phyloP scores from a whole-genome alignment of 2,329 filamentous ascomycete species.

The Pestalotiopsis sp. region DNA sequence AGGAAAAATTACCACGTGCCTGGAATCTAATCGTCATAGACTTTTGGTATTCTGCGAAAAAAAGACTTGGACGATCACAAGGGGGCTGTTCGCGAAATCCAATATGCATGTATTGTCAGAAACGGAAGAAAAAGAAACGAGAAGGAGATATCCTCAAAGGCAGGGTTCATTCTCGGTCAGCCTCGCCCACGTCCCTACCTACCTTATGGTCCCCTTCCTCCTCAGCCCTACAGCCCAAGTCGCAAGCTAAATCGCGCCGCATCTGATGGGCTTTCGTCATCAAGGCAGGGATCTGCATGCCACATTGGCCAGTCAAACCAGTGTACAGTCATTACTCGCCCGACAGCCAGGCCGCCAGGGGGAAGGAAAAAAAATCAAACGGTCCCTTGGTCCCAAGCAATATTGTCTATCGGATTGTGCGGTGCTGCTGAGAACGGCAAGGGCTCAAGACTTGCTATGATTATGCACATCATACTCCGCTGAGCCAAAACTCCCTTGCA shows the following conservation, averaged over 20 bases:
- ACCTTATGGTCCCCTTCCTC: not conserved
- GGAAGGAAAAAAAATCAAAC: no score
- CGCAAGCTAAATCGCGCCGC: not conserved
- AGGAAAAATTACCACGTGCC: not conserved
- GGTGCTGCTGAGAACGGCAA: not conserved
- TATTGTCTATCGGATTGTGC: no score
- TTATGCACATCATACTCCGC: not conserved
- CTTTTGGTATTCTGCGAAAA: not conserved
- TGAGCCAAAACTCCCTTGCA: not conserved
- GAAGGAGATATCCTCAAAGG: not conserved
- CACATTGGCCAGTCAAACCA: not conserved
- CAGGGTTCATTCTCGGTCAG: constrained; percentile 2
- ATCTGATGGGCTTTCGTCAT: constrained; percentile 2
- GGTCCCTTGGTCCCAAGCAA: no score
- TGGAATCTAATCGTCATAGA: not conserved
- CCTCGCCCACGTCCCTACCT: not conserved
- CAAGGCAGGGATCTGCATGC: not conserved
- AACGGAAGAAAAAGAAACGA: not conserved
- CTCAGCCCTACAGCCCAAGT: constrained; percentile 7
- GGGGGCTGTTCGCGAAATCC: not conserved
- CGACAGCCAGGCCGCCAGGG: no score
- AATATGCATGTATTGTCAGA: not conserved
- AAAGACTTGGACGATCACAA: not conserved
- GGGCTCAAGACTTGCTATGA: not conserved
- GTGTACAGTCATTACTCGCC: not conserved